Evolutionary conservation across 306 rosid species (phyloP).

Genomic region (Cyamopsis tetragonoloba): DNA sequence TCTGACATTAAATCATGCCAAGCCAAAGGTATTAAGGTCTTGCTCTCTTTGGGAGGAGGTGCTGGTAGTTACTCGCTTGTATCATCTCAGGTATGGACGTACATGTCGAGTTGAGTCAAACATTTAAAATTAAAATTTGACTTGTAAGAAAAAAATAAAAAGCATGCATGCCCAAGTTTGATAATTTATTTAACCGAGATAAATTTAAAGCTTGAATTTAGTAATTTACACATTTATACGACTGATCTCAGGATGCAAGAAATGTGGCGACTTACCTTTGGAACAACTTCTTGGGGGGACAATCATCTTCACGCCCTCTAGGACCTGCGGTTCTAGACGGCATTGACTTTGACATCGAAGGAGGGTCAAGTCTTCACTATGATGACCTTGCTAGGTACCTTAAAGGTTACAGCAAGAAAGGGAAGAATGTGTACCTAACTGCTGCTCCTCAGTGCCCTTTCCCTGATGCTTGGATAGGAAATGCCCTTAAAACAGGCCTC

Average conservation of each 20-base stretch:
- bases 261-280: constrained; percentile 35
- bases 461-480: constrained; percentile 41
- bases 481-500: constrained; percentile 35
- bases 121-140: too few relatives aligned
- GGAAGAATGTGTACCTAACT: constrained; percentile 24
- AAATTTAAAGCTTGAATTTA: too few relatives aligned
- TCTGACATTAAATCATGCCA: constrained; percentile 37
- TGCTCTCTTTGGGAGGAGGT: constrained; percentile 45
- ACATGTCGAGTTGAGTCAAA: too few relatives aligned
- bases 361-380: constrained; percentile 27
- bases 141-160: too few relatives aligned
- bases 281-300: constrained; percentile 45
- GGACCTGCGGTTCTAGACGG: constrained; percentile 47
- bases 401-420: constrained; percentile 12
- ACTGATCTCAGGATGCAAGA: constrained; percentile 32
- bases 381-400: constrained; percentile 38
- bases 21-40: constrained; percentile 36
- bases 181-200: too few relatives aligned
- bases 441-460: constrained; percentile 45
- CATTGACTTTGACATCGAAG: constrained; percentile 38
- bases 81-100: constrained; percentile 25
- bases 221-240: too few relatives aligned
- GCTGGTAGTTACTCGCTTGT: constrained; percentile 32
- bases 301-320: constrained; percentile 39
- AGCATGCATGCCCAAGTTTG: too few relatives aligned